Percentiles rank a stretch among this genome's conserved stretches.
Conservation (phyloP, 768 basidiomycete genomes). For the Phanerochaete carnosa region DNA sequence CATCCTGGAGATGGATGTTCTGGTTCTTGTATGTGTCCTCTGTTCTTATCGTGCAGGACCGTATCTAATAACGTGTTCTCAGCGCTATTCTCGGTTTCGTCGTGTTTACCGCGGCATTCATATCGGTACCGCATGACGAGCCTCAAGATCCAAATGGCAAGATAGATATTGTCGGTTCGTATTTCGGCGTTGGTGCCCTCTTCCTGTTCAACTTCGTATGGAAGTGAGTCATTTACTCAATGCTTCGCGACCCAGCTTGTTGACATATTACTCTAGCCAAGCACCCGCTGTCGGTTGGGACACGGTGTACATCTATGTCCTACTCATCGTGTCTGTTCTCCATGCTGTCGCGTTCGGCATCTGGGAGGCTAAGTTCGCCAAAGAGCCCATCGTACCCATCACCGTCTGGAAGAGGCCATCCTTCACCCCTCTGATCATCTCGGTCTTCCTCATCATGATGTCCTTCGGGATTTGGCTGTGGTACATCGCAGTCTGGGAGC, state of each 20-base stretch:
- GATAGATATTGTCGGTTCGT: conserved; percentile 1
- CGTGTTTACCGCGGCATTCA: background rate
- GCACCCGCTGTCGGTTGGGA: conserved; percentile 6
- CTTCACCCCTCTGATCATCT: background rate
- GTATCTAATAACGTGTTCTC: background rate
- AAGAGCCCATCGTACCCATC: conserved; percentile 5
- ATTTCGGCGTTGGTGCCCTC: conserved; percentile 1
- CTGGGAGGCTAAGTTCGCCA: conserved; percentile 1
- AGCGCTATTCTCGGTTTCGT: background rate
- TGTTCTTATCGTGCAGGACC: background rate
- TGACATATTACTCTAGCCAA: background rate
- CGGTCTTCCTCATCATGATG: conserved; percentile 1
- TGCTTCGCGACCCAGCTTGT: background rate
- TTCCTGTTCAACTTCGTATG: conserved; percentile 11
- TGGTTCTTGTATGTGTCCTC: conserved; percentile 2
- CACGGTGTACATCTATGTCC: conserved; percentile 2
- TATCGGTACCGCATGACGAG: background rate
- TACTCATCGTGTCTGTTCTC: conserved; percentile 6
- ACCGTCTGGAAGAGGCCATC: conserved; percentile 3
- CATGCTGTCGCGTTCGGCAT: background rate
- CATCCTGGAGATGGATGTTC: conserved; percentile 7
- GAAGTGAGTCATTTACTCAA: conserved; percentile 1
- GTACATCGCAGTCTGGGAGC: conserved; percentile 3
- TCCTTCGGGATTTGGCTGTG: conserved; percentile 4
- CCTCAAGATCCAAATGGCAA: background rate